Conservation (phyloP, 805 yeast genomes). For the Candida stauntonica region DNA sequence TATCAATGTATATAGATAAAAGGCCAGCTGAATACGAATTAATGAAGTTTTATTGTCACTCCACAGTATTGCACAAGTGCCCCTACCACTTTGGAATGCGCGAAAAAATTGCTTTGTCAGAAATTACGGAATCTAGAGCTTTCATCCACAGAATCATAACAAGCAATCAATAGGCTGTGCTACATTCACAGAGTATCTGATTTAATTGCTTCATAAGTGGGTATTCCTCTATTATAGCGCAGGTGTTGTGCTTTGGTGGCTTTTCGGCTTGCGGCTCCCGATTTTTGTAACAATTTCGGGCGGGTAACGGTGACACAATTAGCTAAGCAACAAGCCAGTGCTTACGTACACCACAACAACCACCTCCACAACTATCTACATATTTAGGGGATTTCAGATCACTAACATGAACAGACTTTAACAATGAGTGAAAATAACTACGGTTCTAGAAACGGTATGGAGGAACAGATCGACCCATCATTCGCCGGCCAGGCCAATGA, state of each 20-base stretch:
- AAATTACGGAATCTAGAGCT: constrained; percentile 9
- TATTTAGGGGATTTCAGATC: background rate
- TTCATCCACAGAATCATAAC: constrained; percentile 1
- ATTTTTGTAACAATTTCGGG: too few relatives aligned
- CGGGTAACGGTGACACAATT: constrained; percentile 1
- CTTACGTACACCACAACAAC: constrained; percentile 4
- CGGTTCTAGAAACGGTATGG: constrained; percentile 6
- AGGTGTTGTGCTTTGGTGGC: background rate
- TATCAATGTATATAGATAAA: constrained; percentile 51
- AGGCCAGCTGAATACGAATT: too few relatives aligned
- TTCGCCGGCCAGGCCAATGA: constrained; percentile 21
- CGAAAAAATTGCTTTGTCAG: constrained; percentile 21
- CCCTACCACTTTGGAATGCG: too few relatives aligned
- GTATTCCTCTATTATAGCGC: too few relatives aligned
- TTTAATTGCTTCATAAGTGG: background rate
- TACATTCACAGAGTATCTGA: too few relatives aligned
- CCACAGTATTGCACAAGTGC: too few relatives aligned
- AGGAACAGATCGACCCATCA: constrained; percentile 30
- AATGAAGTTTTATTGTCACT: too few relatives aligned
- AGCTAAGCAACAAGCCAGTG: constrained; percentile 2
- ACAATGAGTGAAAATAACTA: background rate
- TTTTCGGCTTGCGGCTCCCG: background rate
- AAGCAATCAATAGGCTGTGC: too few relatives aligned
- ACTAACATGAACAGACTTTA: background rate
- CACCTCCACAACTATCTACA: background rate